A percentile compares a stretch with the other conserved stretches of the same genome.
Conservation (phyloP, 192 early-diverging fungal genomes). For the Coemansia sp. region DNA sequence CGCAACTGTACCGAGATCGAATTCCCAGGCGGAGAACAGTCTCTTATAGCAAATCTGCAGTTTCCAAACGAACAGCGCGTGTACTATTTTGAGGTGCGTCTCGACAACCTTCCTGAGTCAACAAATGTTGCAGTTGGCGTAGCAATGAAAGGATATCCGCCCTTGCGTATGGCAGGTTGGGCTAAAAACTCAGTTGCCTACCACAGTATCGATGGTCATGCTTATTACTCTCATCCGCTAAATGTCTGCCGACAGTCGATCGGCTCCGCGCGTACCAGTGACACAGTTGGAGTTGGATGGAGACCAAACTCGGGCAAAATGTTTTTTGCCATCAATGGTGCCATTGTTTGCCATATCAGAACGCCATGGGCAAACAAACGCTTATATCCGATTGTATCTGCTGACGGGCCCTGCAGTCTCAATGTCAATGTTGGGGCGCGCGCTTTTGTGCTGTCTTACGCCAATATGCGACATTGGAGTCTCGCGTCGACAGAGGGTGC, state of each 20-base stretch:
- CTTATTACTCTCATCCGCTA: conserved; percentile 61
- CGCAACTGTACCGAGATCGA: conserved; percentile 40
- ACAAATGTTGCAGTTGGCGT: conserved; percentile 71
- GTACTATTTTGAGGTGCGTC: conserved; percentile 50
- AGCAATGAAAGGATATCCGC: conserved; percentile 65
- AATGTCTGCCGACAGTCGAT: conserved; percentile 48
- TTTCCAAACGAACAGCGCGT: conserved; percentile 54
- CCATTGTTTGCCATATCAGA: conserved; percentile 60
- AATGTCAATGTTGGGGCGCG: conserved; percentile 44
- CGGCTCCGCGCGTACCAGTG: conserved; percentile 58
- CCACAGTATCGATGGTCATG: conserved; percentile 64
- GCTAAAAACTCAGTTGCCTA: conserved; percentile 67
- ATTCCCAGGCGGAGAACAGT: conserved; percentile 36
- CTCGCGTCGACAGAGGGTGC: conserved; percentile 44
- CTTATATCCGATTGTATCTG: conserved; percentile 58
- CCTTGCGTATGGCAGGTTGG: conserved; percentile 72
- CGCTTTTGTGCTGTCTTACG: conserved; percentile 50
- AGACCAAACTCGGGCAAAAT: conserved; percentile 67
- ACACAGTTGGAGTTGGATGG: conserved; percentile 73
- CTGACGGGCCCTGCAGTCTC: conserved; percentile 47
- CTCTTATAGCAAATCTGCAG: conserved; percentile 45
- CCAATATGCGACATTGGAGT: conserved; percentile 52
- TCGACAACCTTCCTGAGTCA: conserved; percentile 55
- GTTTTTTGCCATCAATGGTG: conserved; percentile 74
- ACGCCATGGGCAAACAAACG: conserved; percentile 61